Base-by-base conservation (phyloP, 169 alveolate species). In the Plasmodium sp. region DNA sequence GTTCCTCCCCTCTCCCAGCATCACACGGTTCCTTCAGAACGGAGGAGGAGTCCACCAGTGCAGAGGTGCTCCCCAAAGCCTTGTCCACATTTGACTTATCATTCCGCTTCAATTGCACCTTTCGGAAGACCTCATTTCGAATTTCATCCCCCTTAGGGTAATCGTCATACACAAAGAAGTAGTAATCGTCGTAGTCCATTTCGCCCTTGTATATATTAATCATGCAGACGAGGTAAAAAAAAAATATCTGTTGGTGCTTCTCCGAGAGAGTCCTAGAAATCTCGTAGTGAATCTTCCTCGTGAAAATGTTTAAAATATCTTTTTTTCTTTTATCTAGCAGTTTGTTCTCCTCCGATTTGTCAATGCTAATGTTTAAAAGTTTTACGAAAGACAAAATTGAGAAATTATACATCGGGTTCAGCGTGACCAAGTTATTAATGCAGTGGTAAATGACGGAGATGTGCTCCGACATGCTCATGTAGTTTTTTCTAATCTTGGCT, bases 281-380 rank as follows among this genome's bases (percentile, higher is more conserved):
- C n/a, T 90, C 94, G 33, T 80, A 90, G 36, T 90, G 94, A 1
- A 90, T 90, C 62, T 80, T 90, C 67, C 39, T 54, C 4, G 94
- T 90, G 10, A 90, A 90, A 14, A 90, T 90, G 31, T 90, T 90
- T 34, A 90, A 51, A 10, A 90, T 90, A 34, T 90, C 91, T 90
- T 90, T 90, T 80, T 90, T 90, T 90, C 94, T 90, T 36, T 81
- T 90, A 39, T 90, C 94, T 1, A 90, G 74, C 36, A 90, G 22
- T 79, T 90, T 90, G 72, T 90, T 90, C 48, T 90, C 91, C 27
- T 90, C 94, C 36, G 94, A 80, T 90, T 90, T 90, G 36, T 90
- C 94, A 79, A 90, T 90, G 34, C 94, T 73, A 9, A 80, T 90
- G 22, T 79, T 80, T 90, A 90, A 33, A 31, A 90, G 31, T 79